Conservation (phyloP, 2,329 filamentous ascomycete species). For the Calonectria multiphialidica region DNA sequence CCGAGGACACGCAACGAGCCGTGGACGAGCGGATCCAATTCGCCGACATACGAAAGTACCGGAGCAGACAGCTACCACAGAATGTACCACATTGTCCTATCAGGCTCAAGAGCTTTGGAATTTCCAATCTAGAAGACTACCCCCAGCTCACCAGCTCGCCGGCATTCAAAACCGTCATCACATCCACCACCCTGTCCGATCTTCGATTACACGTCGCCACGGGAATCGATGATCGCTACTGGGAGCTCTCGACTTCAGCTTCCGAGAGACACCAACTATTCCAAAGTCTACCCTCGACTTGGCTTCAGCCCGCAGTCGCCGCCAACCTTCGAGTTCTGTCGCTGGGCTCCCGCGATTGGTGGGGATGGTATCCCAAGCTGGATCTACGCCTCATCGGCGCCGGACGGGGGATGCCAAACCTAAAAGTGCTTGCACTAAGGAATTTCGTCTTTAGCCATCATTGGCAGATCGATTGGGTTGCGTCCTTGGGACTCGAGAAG, state of each 20-base stretch:
- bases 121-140: not conserved
- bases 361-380: not conserved
- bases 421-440: not conserved
- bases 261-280: not conserved
- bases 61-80: not conserved
- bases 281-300: not conserved
- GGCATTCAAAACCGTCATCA: not conserved
- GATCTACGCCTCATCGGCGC: not conserved
- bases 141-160: not conserved
- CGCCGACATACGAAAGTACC: not conserved
- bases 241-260: not conserved
- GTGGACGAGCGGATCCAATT: not conserved
- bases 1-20: not conserved
- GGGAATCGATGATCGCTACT: not conserved
- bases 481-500: not conserved
- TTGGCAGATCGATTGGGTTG: conserved; percentile 1
- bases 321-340: not conserved
- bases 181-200: not conserved
- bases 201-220: not conserved
- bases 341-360: not conserved
- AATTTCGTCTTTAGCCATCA: conserved; percentile 5
- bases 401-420: not conserved
- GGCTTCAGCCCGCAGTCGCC: not conserved
- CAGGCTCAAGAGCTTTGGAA: not conserved
- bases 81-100: not conserved